These are phyloP conservation scores for Raffaelea ambrosiae DNA, from an alignment of 2,329 filamentous ascomycete genomes.

Conservation along the genomic window DNA sequence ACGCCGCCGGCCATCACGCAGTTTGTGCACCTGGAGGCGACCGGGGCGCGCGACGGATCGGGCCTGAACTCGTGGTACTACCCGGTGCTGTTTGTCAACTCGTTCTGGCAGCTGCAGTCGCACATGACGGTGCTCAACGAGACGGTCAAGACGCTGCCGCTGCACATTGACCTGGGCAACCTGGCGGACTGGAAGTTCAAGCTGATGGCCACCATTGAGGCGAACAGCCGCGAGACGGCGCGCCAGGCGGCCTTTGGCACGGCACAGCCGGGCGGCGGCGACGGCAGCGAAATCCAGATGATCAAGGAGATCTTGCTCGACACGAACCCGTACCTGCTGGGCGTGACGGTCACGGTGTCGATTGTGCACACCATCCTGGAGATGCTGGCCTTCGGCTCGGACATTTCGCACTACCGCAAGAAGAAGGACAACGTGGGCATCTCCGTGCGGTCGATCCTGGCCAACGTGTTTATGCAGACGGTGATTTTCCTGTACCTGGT, in stretches of 20 bases:
- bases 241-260: conserved; percentile 68
- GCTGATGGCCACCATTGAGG: conserved; percentile 74
- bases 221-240: conserved; percentile 76
- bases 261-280: conserved; percentile 65
- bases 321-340: conserved; percentile 85
- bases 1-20: conserved; percentile 68
- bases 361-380: conserved; percentile 93
- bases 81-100: conserved; percentile 86
- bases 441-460: conserved; percentile 88
- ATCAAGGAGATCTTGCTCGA: conserved; percentile 93
- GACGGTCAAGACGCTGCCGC: conserved; percentile 71
- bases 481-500: conserved; percentile 95
- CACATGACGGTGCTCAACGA: conserved; percentile 91
- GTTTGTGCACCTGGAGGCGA: conserved; percentile 71
- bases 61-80: conserved; percentile 92
- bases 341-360: conserved; percentile 73
- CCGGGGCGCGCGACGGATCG: conserved; percentile 69
- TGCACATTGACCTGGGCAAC: conserved; percentile 79
- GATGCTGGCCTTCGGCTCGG: conserved; percentile 91
- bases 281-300: conserved; percentile 92
- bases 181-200: conserved; percentile 84
- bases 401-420: conserved; percentile 96
- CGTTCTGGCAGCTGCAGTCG: conserved; percentile 88
- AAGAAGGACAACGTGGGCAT: conserved; percentile 99
- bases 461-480: conserved; percentile 94